Percentiles rank a stretch among this genome's conserved stretches.
Evolutionary conservation across 208 protist species (phyloP).

Genomic region (Acanthamoeba castellanii): DNA sequence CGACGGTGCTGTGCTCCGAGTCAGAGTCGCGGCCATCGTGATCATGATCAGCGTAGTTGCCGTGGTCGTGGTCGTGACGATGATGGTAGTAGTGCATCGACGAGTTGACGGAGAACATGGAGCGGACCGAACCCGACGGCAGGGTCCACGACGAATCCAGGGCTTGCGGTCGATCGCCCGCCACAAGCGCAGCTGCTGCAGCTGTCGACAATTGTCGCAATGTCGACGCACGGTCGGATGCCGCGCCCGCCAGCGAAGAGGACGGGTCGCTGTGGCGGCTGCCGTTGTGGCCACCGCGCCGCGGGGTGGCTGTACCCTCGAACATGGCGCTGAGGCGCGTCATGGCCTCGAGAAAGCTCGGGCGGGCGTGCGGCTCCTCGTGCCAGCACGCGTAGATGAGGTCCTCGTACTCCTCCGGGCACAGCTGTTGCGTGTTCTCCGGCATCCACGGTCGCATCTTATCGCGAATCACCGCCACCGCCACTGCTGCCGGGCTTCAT

Average conservation of each 20-base stretch:
- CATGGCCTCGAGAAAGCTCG: constrained; percentile 51
- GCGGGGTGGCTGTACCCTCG: not conserved
- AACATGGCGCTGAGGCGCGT: constrained; percentile 34
- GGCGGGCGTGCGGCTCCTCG: not conserved
- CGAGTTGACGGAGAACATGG: not conserved
- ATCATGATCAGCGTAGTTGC: too few relatives aligned
- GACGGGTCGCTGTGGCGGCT: not conserved
- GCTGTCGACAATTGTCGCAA: not conserved
- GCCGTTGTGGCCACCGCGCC: not conserved
- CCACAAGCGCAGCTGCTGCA: not conserved
- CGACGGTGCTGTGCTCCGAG: too few relatives aligned
- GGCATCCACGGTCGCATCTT: constrained; percentile 30
- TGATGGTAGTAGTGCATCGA: not conserved
- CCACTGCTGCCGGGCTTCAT: constrained; percentile 10
- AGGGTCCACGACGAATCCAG: not conserved
- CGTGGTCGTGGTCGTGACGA: not conserved
- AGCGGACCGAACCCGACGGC: not conserved
- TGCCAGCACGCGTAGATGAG: constrained; percentile 35
- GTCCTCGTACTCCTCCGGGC: not conserved
- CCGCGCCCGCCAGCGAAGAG: not conserved
- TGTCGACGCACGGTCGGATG: too few relatives aligned
- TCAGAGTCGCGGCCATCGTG: too few relatives aligned
- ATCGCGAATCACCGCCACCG: constrained; percentile 35
- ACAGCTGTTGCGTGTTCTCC: not conserved
- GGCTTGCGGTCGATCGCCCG: not conserved